Evolutionary conservation across 2,329 filamentous ascomycete genomes (phyloP), one percentile per base, ranked within the genome.

Genomic region (Zarea fungicola): DNA sequence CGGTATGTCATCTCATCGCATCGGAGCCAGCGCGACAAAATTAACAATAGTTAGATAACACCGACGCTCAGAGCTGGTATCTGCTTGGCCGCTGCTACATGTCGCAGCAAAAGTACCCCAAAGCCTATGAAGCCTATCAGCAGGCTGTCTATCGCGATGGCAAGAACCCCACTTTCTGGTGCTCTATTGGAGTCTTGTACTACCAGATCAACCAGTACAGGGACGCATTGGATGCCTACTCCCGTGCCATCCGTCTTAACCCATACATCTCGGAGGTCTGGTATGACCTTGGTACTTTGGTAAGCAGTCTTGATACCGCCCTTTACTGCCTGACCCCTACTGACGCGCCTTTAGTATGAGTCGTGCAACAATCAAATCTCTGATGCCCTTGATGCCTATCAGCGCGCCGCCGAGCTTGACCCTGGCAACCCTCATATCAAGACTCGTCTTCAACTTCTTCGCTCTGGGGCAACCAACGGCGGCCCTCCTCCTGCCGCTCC

Each of bases 191-290:
- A 65, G 93, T 99, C 14, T 78, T 99, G 52, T 99, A 99, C 68
- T 99, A 97, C 72, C 93, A 97, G 71, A 99, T 99, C 74, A 99
- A 97, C 70, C 93, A 99, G 72, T 99, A 99, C 71, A 85, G 93
- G 51, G 93, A 99, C 74, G 93, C 93, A 3, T 80, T 99, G 46
- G 93, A 99, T 72, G 93, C 93, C 32, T 99, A 97, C 70, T 96
- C 91, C 53, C 87, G 93, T 52, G 93, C 93, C 40, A 99, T 97
- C 60, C 86, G 93, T 49, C 72, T 99, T 60, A 99, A 97, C 65
- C 93, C 93, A 5, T 96, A 95, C 74, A 97, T 99, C 56, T 96
- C 91, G 2, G 93, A 99, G 68, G 93, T 99, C 44, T 99, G 93
- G 93, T 99, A 97, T 68, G 93, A 99, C 67, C 75, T 99, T 32